Evolutionary conservation across 352 stramenopile genomes (phyloP).

Genomic region (Globisporangium apiculatum): DNA sequence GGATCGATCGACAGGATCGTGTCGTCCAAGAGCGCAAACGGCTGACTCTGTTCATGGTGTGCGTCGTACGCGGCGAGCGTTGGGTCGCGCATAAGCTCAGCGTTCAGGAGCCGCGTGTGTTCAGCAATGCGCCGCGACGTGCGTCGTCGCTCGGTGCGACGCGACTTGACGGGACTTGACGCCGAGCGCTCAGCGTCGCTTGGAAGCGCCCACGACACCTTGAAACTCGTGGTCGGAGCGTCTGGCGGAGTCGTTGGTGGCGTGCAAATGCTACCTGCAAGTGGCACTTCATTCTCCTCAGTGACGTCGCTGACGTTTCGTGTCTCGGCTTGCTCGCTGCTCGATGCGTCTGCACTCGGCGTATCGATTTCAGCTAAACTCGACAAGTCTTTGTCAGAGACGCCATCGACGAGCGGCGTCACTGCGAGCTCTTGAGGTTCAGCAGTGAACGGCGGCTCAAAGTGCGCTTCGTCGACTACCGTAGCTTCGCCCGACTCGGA

Average conservation of each 20-base stretch:
- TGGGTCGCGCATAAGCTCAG: constrained; percentile 26
- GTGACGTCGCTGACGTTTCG: too few relatives aligned
- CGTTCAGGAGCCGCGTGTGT: constrained; percentile 17
- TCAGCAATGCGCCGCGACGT: constrained; percentile 21
- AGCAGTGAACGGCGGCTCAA: too few relatives aligned
- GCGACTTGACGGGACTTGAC: constrained; percentile 1
- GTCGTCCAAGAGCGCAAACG: constrained; percentile 47
- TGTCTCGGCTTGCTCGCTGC: too few relatives aligned
- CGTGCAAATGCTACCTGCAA: too few relatives aligned
- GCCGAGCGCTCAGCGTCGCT: not conserved
- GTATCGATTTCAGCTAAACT: too few relatives aligned
- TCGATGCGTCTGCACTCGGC: too few relatives aligned
- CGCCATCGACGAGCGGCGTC: too few relatives aligned
- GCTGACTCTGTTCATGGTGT: constrained; percentile 35
- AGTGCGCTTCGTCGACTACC: too few relatives aligned
- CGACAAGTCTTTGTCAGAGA: too few relatives aligned
- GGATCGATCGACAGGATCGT: constrained; percentile 47
- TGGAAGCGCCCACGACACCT: constrained; percentile 8
- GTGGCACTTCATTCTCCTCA: too few relatives aligned
- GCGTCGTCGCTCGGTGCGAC: constrained; percentile 22
- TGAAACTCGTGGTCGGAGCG: not conserved
- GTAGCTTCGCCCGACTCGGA: too few relatives aligned
- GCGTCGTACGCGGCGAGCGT: constrained; percentile 53
- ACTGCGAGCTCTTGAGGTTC: too few relatives aligned
- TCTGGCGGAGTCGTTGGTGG: not conserved